Percentiles rank a stretch among this genome's conserved stretches.
phyloP scores from a whole-genome alignment of 2,329 filamentous ascomycete genomes.

The Podosphaera xanthii region DNA sequence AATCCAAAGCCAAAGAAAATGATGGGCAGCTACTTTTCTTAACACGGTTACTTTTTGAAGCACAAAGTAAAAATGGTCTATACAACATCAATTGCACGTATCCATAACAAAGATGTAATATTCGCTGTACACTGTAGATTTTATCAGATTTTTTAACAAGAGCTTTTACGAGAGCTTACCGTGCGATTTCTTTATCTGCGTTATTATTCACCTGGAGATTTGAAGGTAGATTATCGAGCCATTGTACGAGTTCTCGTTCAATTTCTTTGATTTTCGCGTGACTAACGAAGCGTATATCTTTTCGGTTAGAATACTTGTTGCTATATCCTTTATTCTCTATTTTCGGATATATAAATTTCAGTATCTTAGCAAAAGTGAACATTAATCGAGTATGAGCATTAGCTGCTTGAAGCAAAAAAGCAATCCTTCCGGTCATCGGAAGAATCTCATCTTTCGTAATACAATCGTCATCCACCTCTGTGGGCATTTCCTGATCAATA shows the following conservation, averaged over 20 bases:
- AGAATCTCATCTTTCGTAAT: constrained; percentile 35
- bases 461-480: constrained; percentile 43
- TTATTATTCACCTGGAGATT: constrained; percentile 62
- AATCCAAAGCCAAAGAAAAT: constrained; percentile 48
- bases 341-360: constrained; percentile 38
- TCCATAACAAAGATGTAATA: constrained; percentile 57
- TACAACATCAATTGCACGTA: constrained; percentile 70
- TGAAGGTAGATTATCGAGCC: constrained; percentile 46
- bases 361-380: constrained; percentile 38
- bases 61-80: constrained; percentile 63
- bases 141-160: constrained; percentile 7
- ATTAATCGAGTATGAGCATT: constrained; percentile 43
- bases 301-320: constrained; percentile 22
- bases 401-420: constrained; percentile 35
- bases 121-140: constrained; percentile 34
- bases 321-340: constrained; percentile 23
- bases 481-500: constrained; percentile 41
- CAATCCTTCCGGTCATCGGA: constrained; percentile 28
- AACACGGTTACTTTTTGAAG: constrained; percentile 37
- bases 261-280: constrained; percentile 40
- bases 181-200: constrained; percentile 47
- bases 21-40: constrained; percentile 44
- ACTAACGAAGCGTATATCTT: constrained; percentile 22
- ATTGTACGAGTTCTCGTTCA: constrained; percentile 37
- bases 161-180: constrained; percentile 29